These are phyloP conservation scores for Cordyceps cateniannulata DNA, from an alignment of 2,329 filamentous ascomycete species.

Conservation along the genomic window DNA sequence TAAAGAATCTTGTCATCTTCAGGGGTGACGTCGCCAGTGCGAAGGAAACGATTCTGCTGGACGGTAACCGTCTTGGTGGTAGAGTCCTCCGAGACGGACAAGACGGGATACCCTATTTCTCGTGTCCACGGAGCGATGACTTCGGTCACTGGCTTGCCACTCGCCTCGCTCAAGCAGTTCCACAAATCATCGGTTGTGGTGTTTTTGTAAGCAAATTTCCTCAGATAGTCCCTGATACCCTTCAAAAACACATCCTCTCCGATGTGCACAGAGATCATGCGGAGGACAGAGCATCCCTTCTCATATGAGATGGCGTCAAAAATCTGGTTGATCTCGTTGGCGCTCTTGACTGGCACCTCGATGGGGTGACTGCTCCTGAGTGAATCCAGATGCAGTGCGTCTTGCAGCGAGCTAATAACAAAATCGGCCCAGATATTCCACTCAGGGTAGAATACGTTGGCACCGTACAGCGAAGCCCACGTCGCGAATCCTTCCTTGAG, in stretches of 20 bases:
- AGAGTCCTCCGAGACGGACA: conserved; percentile 62
- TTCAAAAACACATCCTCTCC: conserved; percentile 91
- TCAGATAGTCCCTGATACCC: conserved; percentile 82
- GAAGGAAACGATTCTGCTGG: conserved; percentile 91
- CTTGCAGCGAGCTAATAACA: conserved; percentile 85
- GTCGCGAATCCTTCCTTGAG: conserved; percentile 85
- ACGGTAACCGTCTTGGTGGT: conserved; percentile 66
- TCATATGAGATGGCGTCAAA: conserved; percentile 98
- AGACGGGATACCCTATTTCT: conserved; percentile 86
- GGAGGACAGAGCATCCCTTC: conserved; percentile 93
- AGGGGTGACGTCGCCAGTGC: conserved; percentile 86
- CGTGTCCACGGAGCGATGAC: conserved; percentile 98
- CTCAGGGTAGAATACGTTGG: conserved; percentile 92
- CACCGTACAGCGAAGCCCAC: conserved; percentile 57
- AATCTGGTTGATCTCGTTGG: conserved; percentile 96
- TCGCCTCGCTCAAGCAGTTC: conserved; percentile 79
- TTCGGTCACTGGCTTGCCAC: conserved; percentile 81
- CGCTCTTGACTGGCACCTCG: conserved; percentile 90
- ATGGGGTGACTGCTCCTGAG: conserved; percentile 92
- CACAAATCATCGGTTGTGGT: conserved; percentile 87
- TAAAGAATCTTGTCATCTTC: conserved; percentile 86
- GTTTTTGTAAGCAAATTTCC: conserved; percentile 95
- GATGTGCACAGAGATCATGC: conserved; percentile 97
- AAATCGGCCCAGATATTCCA: conserved; percentile 98
- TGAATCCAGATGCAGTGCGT: conserved; percentile 81